Base-by-base conservation (phyloP, 2,329 filamentous ascomycete genomes). In the Colletotrichum liaoningense region DNA sequence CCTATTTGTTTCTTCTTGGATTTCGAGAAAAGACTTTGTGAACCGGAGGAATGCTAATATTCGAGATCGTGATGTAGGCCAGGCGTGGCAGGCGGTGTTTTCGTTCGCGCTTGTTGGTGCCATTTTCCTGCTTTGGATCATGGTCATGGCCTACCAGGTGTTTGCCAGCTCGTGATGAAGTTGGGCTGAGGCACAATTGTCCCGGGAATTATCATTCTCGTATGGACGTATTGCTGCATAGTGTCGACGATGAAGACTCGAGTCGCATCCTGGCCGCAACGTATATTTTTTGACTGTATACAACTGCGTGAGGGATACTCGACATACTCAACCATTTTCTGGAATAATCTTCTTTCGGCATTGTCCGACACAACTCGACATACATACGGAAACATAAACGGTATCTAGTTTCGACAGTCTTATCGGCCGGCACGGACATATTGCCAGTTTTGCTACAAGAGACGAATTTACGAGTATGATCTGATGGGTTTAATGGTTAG, bases 101-200 rank as follows among this genome's bases (percentile, higher is more conserved):
- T 87, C 90, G 1, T 91, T 93, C 79, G 86, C 86, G 22, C 80
- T 93, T 28, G 87, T 91, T 2, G 91, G 91, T 0, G 83, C 81
- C 22, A 82, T 92, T 1, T 92, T 92, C 75, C 79, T 92, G 72
- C 78, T 93, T n/a, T 93, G 91, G 91, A 89, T 92, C 77, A 92
- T 92, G 86, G 84, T 92, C 74, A 92, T 93, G 88, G 88, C 90
- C 12, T 90, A 91, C 76, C 90, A 91, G 75, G 91, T 93, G 11
- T 93, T 90, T 83, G 87, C 81, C 16, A 63, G 14, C 11, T 73
- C 71, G 9, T 73, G 46, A 72, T 16, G 14, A 26, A 12, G 11
- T 0, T n/a, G 22, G 33, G 28, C 56, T 54, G 65, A 67, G 28
- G n/a, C 49, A 67, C 28, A 24, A 7, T 11, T 49, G 14, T 42